These are phyloP conservation scores for Dothideomycetes sp. DNA, from an alignment of 2,329 filamentous ascomycete genomes.

Conservation along the genomic window DNA sequence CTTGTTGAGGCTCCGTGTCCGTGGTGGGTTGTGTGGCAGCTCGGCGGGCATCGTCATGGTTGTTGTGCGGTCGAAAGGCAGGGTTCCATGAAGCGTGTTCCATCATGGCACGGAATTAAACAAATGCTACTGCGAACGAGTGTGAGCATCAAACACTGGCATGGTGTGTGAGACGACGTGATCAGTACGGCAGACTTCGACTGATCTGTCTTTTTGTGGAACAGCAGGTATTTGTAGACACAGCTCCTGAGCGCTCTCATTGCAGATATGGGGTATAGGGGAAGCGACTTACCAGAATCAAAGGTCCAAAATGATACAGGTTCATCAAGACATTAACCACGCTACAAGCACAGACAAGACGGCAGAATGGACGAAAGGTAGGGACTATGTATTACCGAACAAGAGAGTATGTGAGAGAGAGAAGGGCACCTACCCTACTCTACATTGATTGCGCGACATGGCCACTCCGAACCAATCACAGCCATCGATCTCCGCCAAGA, in stretches of 20 bases:
- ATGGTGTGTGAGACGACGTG: too few relatives aligned
- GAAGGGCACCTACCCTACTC: too few relatives aligned
- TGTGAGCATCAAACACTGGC: too few relatives aligned
- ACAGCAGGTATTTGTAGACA: too few relatives aligned
- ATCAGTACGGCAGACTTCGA: too few relatives aligned
- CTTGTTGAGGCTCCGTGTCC: not conserved
- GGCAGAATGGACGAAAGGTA: not conserved
- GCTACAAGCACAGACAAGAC: not conserved
- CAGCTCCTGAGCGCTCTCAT: too few relatives aligned
- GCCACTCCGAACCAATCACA: conserved; percentile 2
- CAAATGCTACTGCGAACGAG: not conserved
- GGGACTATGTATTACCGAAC: too few relatives aligned
- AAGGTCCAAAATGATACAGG: not conserved
- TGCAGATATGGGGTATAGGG: not conserved
- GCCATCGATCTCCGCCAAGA: not conserved
- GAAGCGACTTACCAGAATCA: conserved; percentile 3
- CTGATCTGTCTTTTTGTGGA: too few relatives aligned
- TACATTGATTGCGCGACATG: too few relatives aligned
- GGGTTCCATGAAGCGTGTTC: conserved; percentile 10
- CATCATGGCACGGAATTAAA: conserved; percentile 2
- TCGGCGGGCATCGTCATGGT: not conserved
- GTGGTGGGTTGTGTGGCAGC: not conserved
- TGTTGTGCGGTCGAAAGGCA: conserved; percentile 9
- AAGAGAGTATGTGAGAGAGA: too few relatives aligned
- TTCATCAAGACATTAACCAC: conserved; percentile 4